Conservation (phyloP, 2,329 filamentous ascomycete genomes). For the Phymatotrichopsis omnivora region DNA sequence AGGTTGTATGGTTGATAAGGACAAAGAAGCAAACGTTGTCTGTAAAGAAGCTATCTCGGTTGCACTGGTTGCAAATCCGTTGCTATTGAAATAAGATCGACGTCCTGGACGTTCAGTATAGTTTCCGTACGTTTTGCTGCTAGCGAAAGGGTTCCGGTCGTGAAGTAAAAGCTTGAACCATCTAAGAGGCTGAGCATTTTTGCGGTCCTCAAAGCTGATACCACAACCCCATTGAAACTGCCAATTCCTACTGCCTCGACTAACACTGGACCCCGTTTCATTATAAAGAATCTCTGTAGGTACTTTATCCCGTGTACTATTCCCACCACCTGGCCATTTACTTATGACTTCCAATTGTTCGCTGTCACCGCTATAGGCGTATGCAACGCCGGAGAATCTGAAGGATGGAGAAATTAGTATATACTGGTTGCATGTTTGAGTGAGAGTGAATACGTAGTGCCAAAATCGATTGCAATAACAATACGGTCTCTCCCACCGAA, state of each 20-base stretch:
- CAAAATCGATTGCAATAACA: slow-evolving; percentile 20
- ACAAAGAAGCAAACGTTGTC: too few species aligned
- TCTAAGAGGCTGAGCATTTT: slow-evolving; percentile 6
- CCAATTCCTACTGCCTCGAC: too few species aligned
- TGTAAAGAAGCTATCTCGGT: too few species aligned
- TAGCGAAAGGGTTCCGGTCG: too few species aligned
- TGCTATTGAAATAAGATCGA: too few species aligned
- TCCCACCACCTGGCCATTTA: slow-evolving; percentile 12
- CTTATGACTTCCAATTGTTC: slow-evolving; percentile 20
- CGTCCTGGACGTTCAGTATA: too few species aligned
- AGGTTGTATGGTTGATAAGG: too few species aligned
- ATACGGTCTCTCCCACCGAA: slow-evolving; percentile 9
- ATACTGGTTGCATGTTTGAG: too few species aligned
- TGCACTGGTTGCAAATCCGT: too few species aligned
- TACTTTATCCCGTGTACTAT: slow-evolving; percentile 18
- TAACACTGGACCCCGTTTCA: slow-evolving; percentile 1
- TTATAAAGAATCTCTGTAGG: slow-evolving; percentile 16
- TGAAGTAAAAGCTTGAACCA: slow-evolving; percentile 20
- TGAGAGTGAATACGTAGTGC: slow-evolving; percentile 40
- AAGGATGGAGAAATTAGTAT: too few species aligned
- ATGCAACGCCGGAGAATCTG: slow-evolving; percentile 17
- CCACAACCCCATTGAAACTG: slow-evolving; percentile 17
- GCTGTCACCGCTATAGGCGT: slow-evolving; percentile 21
- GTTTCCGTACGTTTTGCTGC: background rate
- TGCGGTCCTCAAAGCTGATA: slow-evolving; percentile 8